phyloP scores from a whole-genome alignment of 345 rosid species.

The Orychophragmus violaceus region DNA sequence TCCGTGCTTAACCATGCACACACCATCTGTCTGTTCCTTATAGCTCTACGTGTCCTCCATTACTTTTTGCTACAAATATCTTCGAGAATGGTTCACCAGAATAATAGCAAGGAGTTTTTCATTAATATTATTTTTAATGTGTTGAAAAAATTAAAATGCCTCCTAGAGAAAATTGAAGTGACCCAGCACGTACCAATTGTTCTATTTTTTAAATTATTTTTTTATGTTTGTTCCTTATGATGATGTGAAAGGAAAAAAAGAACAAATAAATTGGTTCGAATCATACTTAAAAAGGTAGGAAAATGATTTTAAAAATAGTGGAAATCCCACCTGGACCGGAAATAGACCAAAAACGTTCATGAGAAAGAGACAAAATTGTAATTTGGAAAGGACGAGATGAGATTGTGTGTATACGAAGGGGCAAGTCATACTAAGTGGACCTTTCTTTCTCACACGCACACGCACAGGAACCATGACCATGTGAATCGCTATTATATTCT shows the following conservation, averaged over 20 bases:
- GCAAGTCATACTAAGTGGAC: slow-evolving; percentile 25
- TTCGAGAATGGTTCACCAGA: slow-evolving; percentile 12
- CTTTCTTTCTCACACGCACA: neutral
- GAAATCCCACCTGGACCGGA: slow-evolving; percentile 12
- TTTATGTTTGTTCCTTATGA: neutral
- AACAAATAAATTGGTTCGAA: neutral
- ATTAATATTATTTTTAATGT: neutral
- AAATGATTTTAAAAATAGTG: neutral
- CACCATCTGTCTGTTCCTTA: slow-evolving; percentile 32
- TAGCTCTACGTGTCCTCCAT: slow-evolving; percentile 32
- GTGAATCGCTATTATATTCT: neutral
- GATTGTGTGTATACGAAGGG: slow-evolving; percentile 21
- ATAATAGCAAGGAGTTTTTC: neutral
- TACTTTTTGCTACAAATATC: slow-evolving; percentile 18
- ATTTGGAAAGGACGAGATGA: slow-evolving; percentile 14
- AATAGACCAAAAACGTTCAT: slow-evolving; percentile 20
- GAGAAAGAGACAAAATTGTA: slow-evolving; percentile 19
- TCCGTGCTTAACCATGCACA: slow-evolving; percentile 20
- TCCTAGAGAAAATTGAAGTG: slow-evolving; percentile 2
- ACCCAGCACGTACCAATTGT: slow-evolving; percentile 1
- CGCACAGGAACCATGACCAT: slow-evolving; percentile 13
- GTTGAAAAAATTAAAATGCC: slow-evolving; percentile 20
- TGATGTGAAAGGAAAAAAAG: neutral
- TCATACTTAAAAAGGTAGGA: neutral
- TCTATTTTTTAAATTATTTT: neutral